phyloP scores from a whole-genome alignment of 2,329 filamentous ascomycete species.

The Aspergillus melleus region DNA sequence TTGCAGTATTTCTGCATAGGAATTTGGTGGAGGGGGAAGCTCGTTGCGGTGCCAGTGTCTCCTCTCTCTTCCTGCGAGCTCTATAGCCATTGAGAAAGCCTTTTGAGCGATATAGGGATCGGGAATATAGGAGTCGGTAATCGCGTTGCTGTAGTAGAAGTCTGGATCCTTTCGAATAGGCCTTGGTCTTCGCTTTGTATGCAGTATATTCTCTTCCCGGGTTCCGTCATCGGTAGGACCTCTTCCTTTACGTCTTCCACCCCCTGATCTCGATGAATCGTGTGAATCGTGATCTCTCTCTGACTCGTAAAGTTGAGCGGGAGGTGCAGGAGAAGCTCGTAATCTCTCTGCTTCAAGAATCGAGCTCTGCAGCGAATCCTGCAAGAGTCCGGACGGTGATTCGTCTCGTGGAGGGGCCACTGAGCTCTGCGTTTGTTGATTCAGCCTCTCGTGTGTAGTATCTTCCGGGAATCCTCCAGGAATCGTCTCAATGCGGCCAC shows the following conservation, averaged over 20 bases:
- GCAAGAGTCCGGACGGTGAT: too few species aligned
- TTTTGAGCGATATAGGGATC: not conserved
- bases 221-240: not conserved
- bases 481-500: not conserved
- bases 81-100: not conserved
- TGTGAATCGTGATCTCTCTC: not conserved
- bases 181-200: too few species aligned
- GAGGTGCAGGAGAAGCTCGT: not conserved
- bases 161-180: not conserved
- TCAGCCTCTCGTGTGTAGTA: too few species aligned
- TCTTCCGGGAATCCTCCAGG: not conserved
- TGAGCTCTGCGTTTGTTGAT: too few species aligned
- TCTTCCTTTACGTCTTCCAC: not conserved
- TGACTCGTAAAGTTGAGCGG: not conserved
- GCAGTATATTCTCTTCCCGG: not conserved
- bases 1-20: not conserved
- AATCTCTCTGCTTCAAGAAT: not conserved
- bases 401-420: too few species aligned
- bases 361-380: not conserved
- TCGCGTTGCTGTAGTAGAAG: not conserved
- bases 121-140: too few species aligned
- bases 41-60: not conserved
- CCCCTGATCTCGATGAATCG: not conserved
- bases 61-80: not conserved
- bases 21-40: not conserved